These are phyloP conservation scores for Aspergillus quadricinctus DNA, from an alignment of 2,329 filamentous ascomycete genomes.

Conservation along the genomic window DNA sequence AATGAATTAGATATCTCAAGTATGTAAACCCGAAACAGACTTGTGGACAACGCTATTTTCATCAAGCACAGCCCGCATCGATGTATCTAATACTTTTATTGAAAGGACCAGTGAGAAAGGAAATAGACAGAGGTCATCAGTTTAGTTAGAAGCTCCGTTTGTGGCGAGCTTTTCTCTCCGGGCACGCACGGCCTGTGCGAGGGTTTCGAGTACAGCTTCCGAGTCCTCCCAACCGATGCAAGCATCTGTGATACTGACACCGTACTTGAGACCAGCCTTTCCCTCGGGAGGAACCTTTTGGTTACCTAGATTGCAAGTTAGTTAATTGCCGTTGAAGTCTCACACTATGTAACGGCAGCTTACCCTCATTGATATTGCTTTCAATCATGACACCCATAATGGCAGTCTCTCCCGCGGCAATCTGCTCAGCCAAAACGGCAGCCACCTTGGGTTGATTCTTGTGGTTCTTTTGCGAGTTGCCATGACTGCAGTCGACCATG, in stretches of 20 bases:
- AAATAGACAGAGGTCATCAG: background rate
- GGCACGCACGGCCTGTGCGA: constrained; percentile 76
- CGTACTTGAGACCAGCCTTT: constrained; percentile 79
- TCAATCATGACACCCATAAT: constrained; percentile 99
- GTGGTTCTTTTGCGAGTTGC: constrained; percentile 93
- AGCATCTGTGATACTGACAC: constrained; percentile 94
- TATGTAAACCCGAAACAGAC: background rate
- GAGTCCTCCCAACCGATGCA: constrained; percentile 96
- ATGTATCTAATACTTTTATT: background rate
- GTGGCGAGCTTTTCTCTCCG: constrained; percentile 52
- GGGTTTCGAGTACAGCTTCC: constrained; percentile 66
- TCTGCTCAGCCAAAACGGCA: constrained; percentile 73
- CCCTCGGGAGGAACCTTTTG: constrained; percentile 91
- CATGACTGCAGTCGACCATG: constrained; percentile 98
- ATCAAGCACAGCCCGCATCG: background rate
- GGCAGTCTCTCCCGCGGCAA: constrained; percentile 73
- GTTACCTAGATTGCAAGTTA: constrained; percentile 48
- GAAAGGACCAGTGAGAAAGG: background rate
- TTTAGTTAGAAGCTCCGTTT: background rate
- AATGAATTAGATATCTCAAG: background rate
- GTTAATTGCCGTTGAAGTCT: constrained; percentile 4
- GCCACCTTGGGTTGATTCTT: constrained; percentile 96
- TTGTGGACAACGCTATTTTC: background rate
- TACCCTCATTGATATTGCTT: constrained; percentile 91
- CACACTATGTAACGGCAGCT: constrained; percentile 17